Evolutionary conservation across 2,329 filamentous ascomycete species (phyloP), one percentile per base, ranked within the genome.

Genomic region (Atkinsonella hypoxylon): DNA sequence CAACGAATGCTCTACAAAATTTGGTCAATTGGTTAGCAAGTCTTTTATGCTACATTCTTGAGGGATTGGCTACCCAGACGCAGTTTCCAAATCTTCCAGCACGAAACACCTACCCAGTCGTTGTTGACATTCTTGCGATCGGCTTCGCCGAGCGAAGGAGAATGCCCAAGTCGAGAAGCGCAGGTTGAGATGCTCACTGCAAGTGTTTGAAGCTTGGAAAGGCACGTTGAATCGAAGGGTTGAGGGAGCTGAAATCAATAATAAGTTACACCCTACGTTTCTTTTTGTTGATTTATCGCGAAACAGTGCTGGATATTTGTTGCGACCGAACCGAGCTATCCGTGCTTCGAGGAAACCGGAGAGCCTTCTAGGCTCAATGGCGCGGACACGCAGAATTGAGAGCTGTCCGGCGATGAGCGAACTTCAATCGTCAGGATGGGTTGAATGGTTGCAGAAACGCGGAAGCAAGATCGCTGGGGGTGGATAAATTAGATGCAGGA

Each of bases 1-100:
- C 91, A 62, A 97, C 82, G 75, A 98, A 98, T 55, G 89, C 88
- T 58, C 90, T 82, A 60, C 18, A 18, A 18, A 20, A 13, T 11
- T 11, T 3, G 26, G 53, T 30, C 26, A 56, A 53, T 48, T 41
- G 26, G 52, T 59, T 45, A 58, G 49, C 53, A 38, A 7, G 15
- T 4, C n/a, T 17, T n/a, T 32, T n/a, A 11, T 2, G 26, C 26
- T 26, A 26, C 6, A 26, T 5, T 26, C 26, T 26, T 26, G 4
- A 26, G 8, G 26, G 26, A 7, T 26, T 26, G 26, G 8, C 26
- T 7, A 26, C 26, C 26, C 4, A 26, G 26, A 7, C 26, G 7
- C 26, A 26, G 26, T 26, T 26, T 8, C 26, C 26, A 26, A 8
- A 7, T 5, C 3, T 43, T 48, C 2, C 15, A 30, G 10, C 13